Conservation (phyloP, 2,329 filamentous ascomycete species). For the Ophiostoma perfectum region DNA sequence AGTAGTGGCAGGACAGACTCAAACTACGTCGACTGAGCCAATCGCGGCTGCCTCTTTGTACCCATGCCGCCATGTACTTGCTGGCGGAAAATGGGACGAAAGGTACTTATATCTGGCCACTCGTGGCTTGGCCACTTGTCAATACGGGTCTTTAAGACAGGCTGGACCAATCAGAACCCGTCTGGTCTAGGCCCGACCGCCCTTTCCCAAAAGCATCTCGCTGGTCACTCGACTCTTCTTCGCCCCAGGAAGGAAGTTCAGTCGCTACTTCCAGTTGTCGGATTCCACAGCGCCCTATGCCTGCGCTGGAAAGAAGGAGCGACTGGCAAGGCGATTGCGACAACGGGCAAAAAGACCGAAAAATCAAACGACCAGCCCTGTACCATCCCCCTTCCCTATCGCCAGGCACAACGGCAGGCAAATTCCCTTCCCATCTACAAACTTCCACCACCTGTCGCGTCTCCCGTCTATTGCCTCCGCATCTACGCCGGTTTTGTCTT, state of each 20-base stretch:
- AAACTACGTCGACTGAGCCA: background rate
- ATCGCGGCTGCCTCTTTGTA: conserved; percentile 3
- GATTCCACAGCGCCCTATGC: background rate
- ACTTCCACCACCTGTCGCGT: background rate
- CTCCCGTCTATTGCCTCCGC: conserved; percentile 8
- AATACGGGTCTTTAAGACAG: background rate
- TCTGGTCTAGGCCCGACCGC: conserved; percentile 1
- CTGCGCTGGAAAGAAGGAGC: background rate
- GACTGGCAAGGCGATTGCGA: background rate
- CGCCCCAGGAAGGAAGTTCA: background rate
- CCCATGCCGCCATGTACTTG: background rate
- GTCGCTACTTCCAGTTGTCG: conserved; percentile 5
- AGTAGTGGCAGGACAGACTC: conserved; percentile 5
- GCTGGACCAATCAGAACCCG: background rate
- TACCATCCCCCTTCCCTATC: background rate
- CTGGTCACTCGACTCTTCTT: conserved; percentile 1
- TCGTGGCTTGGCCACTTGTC: conserved; percentile 9
- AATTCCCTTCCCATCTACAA: background rate
- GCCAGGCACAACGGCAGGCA: background rate
- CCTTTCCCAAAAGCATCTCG: conserved; percentile 6
- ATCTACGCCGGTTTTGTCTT: background rate
- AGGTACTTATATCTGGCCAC: conserved; percentile 1
- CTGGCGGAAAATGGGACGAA: background rate
- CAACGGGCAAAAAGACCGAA: conserved; percentile 1
- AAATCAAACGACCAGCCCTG: background rate